These are phyloP conservation scores for Trichocladium uniseriatum DNA, from an alignment of 495 filamentous ascomycete genomes.

Conservation along the genomic window DNA sequence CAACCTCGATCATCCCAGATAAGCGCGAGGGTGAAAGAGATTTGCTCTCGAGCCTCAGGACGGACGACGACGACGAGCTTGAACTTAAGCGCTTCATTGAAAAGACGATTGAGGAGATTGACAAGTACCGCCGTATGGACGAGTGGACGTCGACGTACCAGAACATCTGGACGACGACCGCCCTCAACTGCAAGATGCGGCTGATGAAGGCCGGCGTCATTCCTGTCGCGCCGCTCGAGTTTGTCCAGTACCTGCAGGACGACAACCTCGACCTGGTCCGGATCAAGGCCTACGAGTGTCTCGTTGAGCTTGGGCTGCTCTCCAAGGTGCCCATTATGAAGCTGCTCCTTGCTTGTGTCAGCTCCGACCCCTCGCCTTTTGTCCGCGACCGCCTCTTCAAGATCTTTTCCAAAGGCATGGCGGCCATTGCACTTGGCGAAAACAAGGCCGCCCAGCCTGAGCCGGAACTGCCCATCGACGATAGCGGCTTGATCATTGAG, in stretches of 20 bases:
- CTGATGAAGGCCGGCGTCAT: constrained; percentile 66
- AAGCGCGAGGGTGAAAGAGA: constrained; percentile 46
- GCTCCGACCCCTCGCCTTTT: constrained; percentile 71
- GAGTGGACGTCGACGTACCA: constrained; percentile 89
- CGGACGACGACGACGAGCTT: constrained; percentile 32
- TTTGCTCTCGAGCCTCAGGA: constrained; percentile 25
- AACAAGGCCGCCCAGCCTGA: constrained; percentile 26
- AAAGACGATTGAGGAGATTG: constrained; percentile 71
- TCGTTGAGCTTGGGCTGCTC: constrained; percentile 69
- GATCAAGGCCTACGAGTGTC: constrained; percentile 69
- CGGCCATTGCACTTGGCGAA: constrained; percentile 70
- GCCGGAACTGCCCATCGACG: constrained; percentile 22
- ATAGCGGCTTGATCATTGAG: constrained; percentile 70
- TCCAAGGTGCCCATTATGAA: constrained; percentile 51
- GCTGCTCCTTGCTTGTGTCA: constrained; percentile 63
- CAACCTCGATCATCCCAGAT: constrained; percentile 60
- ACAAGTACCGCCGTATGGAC: constrained; percentile 83
- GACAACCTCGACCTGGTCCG: constrained; percentile 74
- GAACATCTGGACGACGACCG: constrained; percentile 78
- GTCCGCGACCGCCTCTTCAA: constrained; percentile 60
- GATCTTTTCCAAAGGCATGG: constrained; percentile 62
- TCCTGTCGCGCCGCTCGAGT: constrained; percentile 50
- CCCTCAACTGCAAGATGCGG: constrained; percentile 64
- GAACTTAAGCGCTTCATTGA: constrained; percentile 48
- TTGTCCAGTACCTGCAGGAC: constrained; percentile 70